Conservation (phyloP, 495 filamentous ascomycete genomes). For the Parmelia sp. region DNA sequence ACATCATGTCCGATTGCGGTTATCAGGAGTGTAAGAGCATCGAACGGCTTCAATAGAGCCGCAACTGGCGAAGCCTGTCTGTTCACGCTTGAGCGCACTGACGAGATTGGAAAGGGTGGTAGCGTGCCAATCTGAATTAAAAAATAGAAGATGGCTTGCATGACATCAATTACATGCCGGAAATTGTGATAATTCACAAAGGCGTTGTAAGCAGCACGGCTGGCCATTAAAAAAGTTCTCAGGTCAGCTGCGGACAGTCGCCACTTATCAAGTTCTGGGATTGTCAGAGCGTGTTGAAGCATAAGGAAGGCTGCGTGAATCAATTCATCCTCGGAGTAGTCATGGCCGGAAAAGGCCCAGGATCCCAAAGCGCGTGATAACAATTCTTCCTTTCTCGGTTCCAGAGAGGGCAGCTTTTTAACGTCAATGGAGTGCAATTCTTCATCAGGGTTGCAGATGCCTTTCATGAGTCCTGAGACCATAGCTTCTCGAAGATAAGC, state of each 20-base stretch:
- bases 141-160: conserved; percentile 90
- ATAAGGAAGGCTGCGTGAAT: conserved; percentile 73
- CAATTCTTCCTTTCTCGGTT: conserved; percentile 51
- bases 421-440: conserved; percentile 48
- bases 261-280: conserved; percentile 77
- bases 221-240: conserved; percentile 72
- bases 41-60: conserved; percentile 68
- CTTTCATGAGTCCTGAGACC: conserved; percentile 86
- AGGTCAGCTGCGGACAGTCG: conserved; percentile 64
- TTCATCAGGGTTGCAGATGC: conserved; percentile 75
- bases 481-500: conserved; percentile 79
- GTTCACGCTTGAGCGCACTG: conserved; percentile 24
- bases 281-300: conserved; percentile 77
- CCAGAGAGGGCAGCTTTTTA: conserved; percentile 16
- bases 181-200: conserved; percentile 99
- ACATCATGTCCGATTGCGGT: conserved; percentile 97
- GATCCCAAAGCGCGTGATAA: conserved; percentile 65
- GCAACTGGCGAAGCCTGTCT: conserved; percentile 56
- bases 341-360: conserved; percentile 86
- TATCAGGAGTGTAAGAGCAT: conserved; percentile 81
- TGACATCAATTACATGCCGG: conserved; percentile 90
- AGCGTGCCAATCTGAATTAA: conserved; percentile 75
- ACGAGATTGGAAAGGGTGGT: conserved; percentile 52
- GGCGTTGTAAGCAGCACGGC: conserved; percentile 80
- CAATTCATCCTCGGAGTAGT: conserved; percentile 83